Evolutionary conservation across 192 early-diverging fungal genomes (phyloP).

Genomic region (Rhizophagus prolifer): DNA sequence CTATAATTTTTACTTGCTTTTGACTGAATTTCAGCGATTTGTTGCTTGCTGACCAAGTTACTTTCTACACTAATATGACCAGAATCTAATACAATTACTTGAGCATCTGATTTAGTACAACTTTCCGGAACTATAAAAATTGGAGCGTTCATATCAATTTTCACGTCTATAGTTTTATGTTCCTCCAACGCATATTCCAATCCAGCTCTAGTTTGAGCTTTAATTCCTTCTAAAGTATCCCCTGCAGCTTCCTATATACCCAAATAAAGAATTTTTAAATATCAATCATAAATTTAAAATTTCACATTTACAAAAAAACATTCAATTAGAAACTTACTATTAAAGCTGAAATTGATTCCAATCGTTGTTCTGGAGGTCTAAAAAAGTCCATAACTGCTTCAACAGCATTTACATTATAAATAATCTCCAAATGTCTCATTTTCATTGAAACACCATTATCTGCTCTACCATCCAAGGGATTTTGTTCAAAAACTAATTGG

Average conservation of each 20-base stretch:
- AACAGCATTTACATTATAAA: constrained; percentile 82
- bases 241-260: constrained; percentile 65
- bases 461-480: constrained; percentile 86
- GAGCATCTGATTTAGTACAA: constrained; percentile 52
- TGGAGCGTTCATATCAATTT: constrained; percentile 96
- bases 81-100: constrained; percentile 85
- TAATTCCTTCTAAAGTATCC: constrained; percentile 82
- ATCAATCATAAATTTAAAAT: too few species aligned
- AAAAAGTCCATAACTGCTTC: constrained; percentile 79
- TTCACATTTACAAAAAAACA: background rate
- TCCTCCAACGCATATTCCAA: constrained; percentile 82
- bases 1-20: constrained; percentile 63
- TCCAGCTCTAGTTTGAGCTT: constrained; percentile 84
- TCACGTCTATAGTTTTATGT: constrained; percentile 87
- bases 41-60: constrained; percentile 71
- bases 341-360: constrained; percentile 74
- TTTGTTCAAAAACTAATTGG: constrained; percentile 74
- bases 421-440: constrained; percentile 87
- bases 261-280: constrained; percentile 6
- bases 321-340: constrained; percentile 38
- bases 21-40: constrained; percentile 64
- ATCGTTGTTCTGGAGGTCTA: constrained; percentile 70
- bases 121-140: constrained; percentile 87
- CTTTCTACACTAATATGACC: constrained; percentile 90
- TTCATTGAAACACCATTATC: constrained; percentile 81